Evolutionary conservation across 1,139 yeast genomes (phyloP), one percentile per base, ranked within the genome.

Genomic region (Yamadazyma siamensis): DNA sequence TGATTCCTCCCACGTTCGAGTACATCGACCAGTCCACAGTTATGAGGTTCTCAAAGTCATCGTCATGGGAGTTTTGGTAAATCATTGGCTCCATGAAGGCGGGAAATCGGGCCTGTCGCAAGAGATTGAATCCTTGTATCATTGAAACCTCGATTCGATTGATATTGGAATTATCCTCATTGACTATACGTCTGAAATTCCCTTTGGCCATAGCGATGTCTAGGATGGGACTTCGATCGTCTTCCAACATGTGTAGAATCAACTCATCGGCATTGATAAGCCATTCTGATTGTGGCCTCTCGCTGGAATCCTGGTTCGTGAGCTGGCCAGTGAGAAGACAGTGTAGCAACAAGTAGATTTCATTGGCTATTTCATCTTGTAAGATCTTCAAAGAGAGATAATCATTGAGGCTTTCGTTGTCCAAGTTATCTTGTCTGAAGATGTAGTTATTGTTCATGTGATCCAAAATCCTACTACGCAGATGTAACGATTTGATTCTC

Each of bases 1-100:
- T 67, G 37, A 81, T 80, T 1, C 89, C 89, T 26, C 88, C 89
- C 25, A 80, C 73, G 11, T 81, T 73, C 32, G 73, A 62, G 38
- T 74, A 76, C 77, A 80, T 72, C 4, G 73, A 69, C 91, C 91
- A 82, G 21, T 56, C 61, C 6, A 77, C 59, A 6, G 59, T 55
- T 9, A 80, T 53, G 47, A 78, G 41, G 33, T 51, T 54, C 6
- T 44, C 34, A n/a, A n/a, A n/a, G 4, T 50, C 47, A 11, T 59
- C 50, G 11, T 34, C 44, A 4, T 22, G 8, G 11, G n/a, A 9
- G 10, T 18, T 18, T 7, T 23, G 19, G 11, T 15, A 13, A 15
- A 10, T 27, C 27, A 52, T 41, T 1, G 74, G 73, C 30, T 54
- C 66, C 28, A 68, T 43, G 30, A 68, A 59, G 12, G 57, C 59